These are phyloP conservation scores for Curvularia hawaiiensis DNA, from an alignment of 2,329 filamentous ascomycete genomes.

Conservation along the genomic window DNA sequence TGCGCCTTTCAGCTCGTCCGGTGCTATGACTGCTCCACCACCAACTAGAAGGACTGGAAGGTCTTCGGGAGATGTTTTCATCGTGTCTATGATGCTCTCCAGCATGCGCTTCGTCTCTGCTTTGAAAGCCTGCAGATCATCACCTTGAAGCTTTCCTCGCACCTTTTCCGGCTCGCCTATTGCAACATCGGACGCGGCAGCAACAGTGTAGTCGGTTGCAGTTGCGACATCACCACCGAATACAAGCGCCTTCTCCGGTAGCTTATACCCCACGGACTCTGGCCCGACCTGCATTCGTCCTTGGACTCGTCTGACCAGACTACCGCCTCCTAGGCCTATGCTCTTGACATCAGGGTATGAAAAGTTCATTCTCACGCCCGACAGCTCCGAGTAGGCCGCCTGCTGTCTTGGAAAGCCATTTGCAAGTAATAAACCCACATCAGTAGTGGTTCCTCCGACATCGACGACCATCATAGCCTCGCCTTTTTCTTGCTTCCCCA, in stretches of 20 bases:
- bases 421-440: conserved; percentile 64
- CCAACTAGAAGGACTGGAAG: conserved; percentile 67
- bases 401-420: conserved; percentile 69
- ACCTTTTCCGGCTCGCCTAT: conserved; percentile 53
- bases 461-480: conserved; percentile 67
- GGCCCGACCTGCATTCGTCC: conserved; percentile 59
- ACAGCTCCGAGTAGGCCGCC: conserved; percentile 65
- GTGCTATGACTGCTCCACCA: conserved; percentile 65
- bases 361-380: conserved; percentile 67
- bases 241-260: conserved; percentile 59
- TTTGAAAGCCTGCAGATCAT: conserved; percentile 50
- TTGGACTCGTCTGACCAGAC: conserved; percentile 54
- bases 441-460: conserved; percentile 70
- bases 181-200: conserved; percentile 40
- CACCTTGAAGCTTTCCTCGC: conserved; percentile 39
- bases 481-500: conserved; percentile 36
- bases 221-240: conserved; percentile 65
- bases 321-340: conserved; percentile 65
- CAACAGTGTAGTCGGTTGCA: conserved; percentile 61
- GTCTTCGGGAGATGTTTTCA: conserved; percentile 67
- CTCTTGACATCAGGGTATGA: conserved; percentile 60
- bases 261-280: conserved; percentile 65
- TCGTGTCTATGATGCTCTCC: conserved; percentile 63
- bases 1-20: conserved; percentile 60
- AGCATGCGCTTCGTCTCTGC: conserved; percentile 56